phyloP scores from a whole-genome alignment of 1,139 yeast species.

The Suhomyces ambrosiae region DNA sequence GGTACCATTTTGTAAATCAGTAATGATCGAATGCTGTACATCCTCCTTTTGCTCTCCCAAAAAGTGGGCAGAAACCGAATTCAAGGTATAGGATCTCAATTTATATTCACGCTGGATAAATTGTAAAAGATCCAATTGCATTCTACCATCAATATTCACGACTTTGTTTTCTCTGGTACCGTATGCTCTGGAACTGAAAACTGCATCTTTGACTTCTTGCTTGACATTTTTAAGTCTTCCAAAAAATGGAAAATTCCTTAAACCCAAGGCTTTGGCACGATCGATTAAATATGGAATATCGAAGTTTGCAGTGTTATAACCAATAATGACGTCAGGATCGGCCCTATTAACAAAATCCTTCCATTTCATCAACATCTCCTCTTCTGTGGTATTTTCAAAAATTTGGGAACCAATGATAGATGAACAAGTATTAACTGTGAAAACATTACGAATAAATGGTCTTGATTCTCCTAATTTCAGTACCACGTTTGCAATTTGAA shows the following conservation, averaged over 20 bases:
- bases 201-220: conserved; percentile 79
- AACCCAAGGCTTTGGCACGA: conserved; percentile 74
- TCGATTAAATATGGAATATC: conserved; percentile 92
- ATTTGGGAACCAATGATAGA: conserved; percentile 94
- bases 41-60: conserved; percentile 96
- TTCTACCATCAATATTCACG: conserved; percentile 91
- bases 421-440: conserved; percentile 88
- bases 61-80: conserved; percentile 94
- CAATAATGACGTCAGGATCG: conserved; percentile 96
- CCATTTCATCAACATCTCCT: conserved; percentile 85
- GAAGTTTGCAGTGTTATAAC: conserved; percentile 92
- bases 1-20: conserved; percentile 90
- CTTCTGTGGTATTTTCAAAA: conserved; percentile 72
- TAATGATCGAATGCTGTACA: conserved; percentile 94
- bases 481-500: conserved; percentile 95
- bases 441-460: conserved; percentile 93
- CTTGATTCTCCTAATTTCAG: conserved; percentile 74
- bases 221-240: conserved; percentile 69
- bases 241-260: conserved; percentile 78
- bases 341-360: conserved; percentile 75
- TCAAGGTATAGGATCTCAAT: conserved; percentile 88
- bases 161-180: conserved; percentile 94
- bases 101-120: conserved; percentile 94
- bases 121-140: conserved; percentile 92
- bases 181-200: conserved; percentile 91